Percentiles rank a stretch among this genome's conserved stretches.
Evolutionary conservation across 805 yeast genomes (phyloP).

Genomic region (Cyberlindnera nakhonratchasimensis): DNA sequence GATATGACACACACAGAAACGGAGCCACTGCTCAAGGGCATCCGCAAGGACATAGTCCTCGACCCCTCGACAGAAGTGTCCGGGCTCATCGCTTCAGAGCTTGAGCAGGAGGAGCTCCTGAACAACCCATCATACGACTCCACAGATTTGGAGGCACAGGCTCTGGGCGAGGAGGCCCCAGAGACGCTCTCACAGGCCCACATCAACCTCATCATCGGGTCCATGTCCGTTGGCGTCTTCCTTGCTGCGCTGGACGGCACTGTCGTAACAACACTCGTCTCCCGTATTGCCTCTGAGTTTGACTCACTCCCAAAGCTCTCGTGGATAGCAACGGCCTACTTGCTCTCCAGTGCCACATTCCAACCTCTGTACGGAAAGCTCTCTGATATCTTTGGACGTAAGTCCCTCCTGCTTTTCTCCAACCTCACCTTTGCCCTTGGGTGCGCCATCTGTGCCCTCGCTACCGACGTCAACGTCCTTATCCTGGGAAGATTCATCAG

Average conservation of each 20-base stretch:
- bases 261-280: conserved; percentile 60
- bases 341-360: conserved; percentile 65
- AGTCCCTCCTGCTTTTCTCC: conserved; percentile 48
- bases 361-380: conserved; percentile 72
- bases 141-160: conserved; percentile 14
- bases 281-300: conserved; percentile 67
- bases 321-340: conserved; percentile 72
- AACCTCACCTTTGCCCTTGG: conserved; percentile 55
- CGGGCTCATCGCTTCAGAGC: conserved; percentile 34
- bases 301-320: conserved; percentile 59
- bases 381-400: conserved; percentile 71
- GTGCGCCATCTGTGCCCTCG: conserved; percentile 50
- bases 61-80: conserved; percentile 34
- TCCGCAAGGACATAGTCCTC: conserved; percentile 20
- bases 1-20: conserved; percentile 9
- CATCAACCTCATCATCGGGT: conserved; percentile 34
- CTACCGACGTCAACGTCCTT: conserved; percentile 44
- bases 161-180: background rate
- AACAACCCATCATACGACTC: conserved; percentile 18
- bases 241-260: conserved; percentile 68
- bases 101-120: conserved; percentile 30
- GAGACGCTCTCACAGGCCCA: conserved; percentile 16
- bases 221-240: conserved; percentile 47
- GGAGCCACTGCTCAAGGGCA: conserved; percentile 20
- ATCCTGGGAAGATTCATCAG: conserved; percentile 62